Evolutionary conservation across 306 rosid genomes (phyloP), one percentile per base, ranked within the genome.

Genomic region (Leucaena leucocephala): DNA sequence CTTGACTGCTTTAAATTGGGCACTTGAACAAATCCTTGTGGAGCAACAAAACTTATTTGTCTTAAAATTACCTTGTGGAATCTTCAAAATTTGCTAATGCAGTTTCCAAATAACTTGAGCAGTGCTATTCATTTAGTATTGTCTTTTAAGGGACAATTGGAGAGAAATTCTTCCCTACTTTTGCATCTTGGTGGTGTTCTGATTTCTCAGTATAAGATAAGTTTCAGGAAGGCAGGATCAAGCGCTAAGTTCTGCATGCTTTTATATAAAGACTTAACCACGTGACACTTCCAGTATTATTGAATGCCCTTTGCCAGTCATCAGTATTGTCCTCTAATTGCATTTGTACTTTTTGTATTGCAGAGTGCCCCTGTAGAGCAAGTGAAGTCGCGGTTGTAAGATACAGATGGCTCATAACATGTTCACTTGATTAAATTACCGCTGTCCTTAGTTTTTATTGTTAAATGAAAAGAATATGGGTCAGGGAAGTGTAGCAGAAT

Each of bases 321-420:
- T 68, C 49, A 21, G 17, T 80, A 6, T 72, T 65, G 35, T 58
- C 59, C 80, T 57, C 76, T 81, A 64, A 85, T 68, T 68, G 52
- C 80, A 75, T 66, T 76, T 59, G 16, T 22, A 35, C 49, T 82
- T 75, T 75, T 49, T 76, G 33, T 59, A 66, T 79, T 75, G 86
- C 86, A 85, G 86, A 62, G 86, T 34, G 77, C 82, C 35, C 3
- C 86, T 0, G 15, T 71, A 84, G 88, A 85, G 71, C 88, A 72
- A 80, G 71, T 36, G 17, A 79, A 79, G 69, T 72, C 86, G 6
- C 84, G 88, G 71, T 7, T 85, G 68, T 85, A 76, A 71, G 66
- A 79, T 75, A 33, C 66, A 15, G 48, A 36, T 54, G 43, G 55
- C 21, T 52, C 21, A 72, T 65, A 66, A 14, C 43, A 38, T 71